A percentile compares a stretch with the other conserved stretches of the same genome.
phyloP scores from a whole-genome alignment of 75 land plant species.

The Cupressus sempervirens region DNA sequence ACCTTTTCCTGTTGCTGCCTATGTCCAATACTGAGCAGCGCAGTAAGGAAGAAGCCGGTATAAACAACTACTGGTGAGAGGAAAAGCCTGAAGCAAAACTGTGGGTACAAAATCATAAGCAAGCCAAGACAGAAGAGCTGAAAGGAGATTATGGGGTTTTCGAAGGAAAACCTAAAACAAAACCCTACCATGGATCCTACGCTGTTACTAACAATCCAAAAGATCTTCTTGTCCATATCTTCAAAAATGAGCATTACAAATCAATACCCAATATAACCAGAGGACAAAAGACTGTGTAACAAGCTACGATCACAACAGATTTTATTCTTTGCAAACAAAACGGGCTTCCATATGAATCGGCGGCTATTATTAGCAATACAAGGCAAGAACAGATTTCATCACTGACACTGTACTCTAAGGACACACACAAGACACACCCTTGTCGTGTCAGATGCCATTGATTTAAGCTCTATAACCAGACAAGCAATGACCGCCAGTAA shows the following conservation, averaged over 20 bases:
- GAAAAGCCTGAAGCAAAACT: conserved; percentile 10
- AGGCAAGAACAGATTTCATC: neutral
- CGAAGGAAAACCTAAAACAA: neutral
- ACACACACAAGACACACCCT: neutral
- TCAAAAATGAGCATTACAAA: neutral
- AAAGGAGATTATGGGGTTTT: neutral
- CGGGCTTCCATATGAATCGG: neutral
- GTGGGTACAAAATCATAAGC: neutral
- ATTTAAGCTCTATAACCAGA: neutral
- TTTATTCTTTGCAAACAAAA: neutral
- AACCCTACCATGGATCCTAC: neutral
- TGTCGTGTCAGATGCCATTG: neutral
- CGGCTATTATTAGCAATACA: neutral
- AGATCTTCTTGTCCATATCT: neutral
- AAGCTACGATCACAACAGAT: neutral
- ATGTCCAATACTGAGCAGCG: neutral
- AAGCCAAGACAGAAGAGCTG: neutral
- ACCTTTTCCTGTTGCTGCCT: conserved; percentile 6
- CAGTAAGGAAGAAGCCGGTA: neutral
- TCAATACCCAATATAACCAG: neutral
- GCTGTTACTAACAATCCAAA: neutral
- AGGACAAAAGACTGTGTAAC: neutral
- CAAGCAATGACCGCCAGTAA: neutral
- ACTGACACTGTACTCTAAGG: neutral
- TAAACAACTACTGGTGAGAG: conserved; percentile 9